phyloP scores from a whole-genome alignment of 148 eudicot genomes.

The Fallopia convolvulus region DNA sequence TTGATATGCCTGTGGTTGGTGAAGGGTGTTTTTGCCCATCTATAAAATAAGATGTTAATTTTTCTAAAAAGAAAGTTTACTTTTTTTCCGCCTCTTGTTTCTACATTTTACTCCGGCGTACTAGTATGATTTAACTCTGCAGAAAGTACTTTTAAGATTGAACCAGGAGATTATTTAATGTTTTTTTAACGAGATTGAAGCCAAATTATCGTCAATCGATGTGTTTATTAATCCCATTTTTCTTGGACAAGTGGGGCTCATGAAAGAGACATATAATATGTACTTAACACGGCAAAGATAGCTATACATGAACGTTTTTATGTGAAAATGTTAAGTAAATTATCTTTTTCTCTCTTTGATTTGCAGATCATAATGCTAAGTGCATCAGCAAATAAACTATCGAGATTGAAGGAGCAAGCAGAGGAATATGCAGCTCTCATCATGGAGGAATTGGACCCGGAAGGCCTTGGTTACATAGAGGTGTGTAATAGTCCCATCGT shows the following conservation, averaged over 20 bases:
- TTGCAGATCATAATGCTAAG: constrained; percentile 83
- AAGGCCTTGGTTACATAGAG: constrained; percentile 96
- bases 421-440: constrained; percentile 97
- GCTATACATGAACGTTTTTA: background rate
- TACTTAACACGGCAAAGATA: background rate
- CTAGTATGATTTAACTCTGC: too few relatives aligned
- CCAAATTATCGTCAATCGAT: too few relatives aligned
- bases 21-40: constrained; percentile 3
- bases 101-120: too few relatives aligned
- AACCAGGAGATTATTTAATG: too few relatives aligned
- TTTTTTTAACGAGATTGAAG: too few relatives aligned
- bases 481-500: constrained; percentile 22
- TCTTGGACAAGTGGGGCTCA: too few relatives aligned
- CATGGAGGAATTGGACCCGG: constrained; percentile 95
- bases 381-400: constrained; percentile 85
- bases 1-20: background rate
- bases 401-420: constrained; percentile 80
- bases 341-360: background rate
- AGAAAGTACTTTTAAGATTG: too few relatives aligned
- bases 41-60: background rate
- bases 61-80: background rate
- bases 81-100: too few relatives aligned
- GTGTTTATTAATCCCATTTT: too few relatives aligned
- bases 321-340: background rate
- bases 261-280: background rate